Percentiles rank a stretch among this genome's conserved stretches.
Evolutionary conservation across 768 basidiomycete species (phyloP).

Genomic region (Phlebiopsis flavidoalba): DNA sequence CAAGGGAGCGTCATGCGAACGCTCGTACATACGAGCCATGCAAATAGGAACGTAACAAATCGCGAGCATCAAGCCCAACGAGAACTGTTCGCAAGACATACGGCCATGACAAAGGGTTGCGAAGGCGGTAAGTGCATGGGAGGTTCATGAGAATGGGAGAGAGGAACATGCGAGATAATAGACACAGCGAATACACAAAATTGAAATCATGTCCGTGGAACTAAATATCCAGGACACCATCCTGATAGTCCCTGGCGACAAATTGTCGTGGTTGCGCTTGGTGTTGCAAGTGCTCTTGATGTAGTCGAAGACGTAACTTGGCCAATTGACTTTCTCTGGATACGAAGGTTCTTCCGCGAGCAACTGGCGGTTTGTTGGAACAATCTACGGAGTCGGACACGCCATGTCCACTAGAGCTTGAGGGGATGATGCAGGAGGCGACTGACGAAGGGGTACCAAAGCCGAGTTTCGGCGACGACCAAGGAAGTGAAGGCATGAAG

Average conservation of each 20-base stretch:
- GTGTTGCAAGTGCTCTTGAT: conserved; percentile 25
- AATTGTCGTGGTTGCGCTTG: neutral
- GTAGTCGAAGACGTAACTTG: conserved; percentile 53
- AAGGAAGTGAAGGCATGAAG: conserved; percentile 41
- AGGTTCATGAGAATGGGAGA: neutral
- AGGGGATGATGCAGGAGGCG: conserved; percentile 14
- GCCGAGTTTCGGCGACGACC: conserved; percentile 13
- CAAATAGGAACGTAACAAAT: neutral
- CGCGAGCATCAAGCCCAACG: conserved; percentile 4
- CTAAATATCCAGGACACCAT: conserved; percentile 1
- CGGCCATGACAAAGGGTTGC: neutral
- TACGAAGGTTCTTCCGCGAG: conserved; percentile 38
- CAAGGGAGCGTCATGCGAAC: neutral
- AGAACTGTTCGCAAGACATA: neutral
- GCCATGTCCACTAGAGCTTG: conserved; percentile 16
- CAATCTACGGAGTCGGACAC: conserved; percentile 8
- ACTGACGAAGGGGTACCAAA: conserved; percentile 9
- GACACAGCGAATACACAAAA: conserved; percentile 4
- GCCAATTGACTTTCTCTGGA: conserved; percentile 63
- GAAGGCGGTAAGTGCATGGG: neutral
- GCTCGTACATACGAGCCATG: conserved; percentile 8
- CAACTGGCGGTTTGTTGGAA: neutral
- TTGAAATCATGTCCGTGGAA: conserved; percentile 1
- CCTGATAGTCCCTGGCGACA: neutral
- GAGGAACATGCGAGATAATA: neutral